A percentile compares a stretch with the other conserved stretches of the same genome.
Evolutionary conservation across 768 basidiomycete species (phyloP).

Genomic region (Termitomyces eurrhizus): DNA sequence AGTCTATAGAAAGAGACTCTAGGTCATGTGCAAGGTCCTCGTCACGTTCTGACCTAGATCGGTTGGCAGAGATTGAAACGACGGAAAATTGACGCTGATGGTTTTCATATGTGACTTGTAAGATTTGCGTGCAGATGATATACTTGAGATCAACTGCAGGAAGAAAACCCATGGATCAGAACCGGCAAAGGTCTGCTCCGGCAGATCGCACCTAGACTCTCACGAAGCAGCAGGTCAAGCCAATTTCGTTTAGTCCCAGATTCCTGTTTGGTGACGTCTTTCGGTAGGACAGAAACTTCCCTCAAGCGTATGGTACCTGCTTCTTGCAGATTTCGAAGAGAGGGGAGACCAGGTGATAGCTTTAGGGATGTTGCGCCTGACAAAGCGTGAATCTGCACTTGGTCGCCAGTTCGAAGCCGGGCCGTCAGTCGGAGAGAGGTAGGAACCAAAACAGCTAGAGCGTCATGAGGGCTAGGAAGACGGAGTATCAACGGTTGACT

Average conservation of each 20-base stretch:
- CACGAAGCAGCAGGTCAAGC: conserved; percentile 63
- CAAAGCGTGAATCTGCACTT: conserved; percentile 47
- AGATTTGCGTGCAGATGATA: conserved; percentile 52
- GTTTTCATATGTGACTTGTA: conserved; percentile 67
- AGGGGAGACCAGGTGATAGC: conserved; percentile 42
- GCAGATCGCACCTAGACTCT: conserved; percentile 54
- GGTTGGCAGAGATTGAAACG: conserved; percentile 36
- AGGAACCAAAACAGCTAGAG: conserved; percentile 52
- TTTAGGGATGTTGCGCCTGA: conserved; percentile 33
- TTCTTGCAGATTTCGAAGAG: conserved; percentile 44
- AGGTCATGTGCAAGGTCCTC: conserved; percentile 38
- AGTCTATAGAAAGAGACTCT: conserved; percentile 38
- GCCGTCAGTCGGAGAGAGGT: conserved; percentile 60
- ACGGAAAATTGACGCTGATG: conserved; percentile 51
- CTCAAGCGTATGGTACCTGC: conserved; percentile 50
- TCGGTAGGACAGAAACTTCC: conserved; percentile 33
- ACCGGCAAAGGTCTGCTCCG: conserved; percentile 1
- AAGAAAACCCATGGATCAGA: conserved; percentile 9
- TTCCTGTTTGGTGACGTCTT: conserved; percentile 14
- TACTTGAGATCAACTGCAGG: conserved; percentile 68
- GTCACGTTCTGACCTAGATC: conserved; percentile 14
- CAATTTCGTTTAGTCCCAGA: conserved; percentile 50
- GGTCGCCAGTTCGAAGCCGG: conserved; percentile 43
- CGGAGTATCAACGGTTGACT: conserved; percentile 23
- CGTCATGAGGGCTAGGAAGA: conserved; percentile 12